Evolutionary conservation across 352 stramenopile species (phyloP).

Genomic region (Globisporangium canariense): DNA sequence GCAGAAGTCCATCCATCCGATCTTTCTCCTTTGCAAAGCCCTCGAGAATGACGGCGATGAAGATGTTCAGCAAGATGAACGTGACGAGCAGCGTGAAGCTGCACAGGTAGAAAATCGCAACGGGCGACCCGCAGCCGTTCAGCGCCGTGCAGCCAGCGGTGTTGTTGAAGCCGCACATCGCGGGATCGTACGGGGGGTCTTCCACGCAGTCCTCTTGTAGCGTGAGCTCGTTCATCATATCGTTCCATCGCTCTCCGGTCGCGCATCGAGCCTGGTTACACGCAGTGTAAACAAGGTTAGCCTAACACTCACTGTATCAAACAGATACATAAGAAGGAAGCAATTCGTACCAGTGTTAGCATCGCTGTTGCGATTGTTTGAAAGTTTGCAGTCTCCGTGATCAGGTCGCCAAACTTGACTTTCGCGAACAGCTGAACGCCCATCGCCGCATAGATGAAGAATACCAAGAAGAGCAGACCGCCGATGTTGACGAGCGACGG

Average conservation of each 20-base stretch:
- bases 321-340: neutral
- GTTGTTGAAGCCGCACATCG: conserved; percentile 62
- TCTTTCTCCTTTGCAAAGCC: conserved; percentile 84
- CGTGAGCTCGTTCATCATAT: conserved; percentile 87
- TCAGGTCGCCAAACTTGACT: conserved; percentile 56
- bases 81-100: conserved; percentile 87
- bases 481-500: conserved; percentile 87
- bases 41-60: conserved; percentile 91
- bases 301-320: neutral
- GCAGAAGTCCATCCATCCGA: conserved; percentile 48
- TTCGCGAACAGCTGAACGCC: conserved; percentile 90
- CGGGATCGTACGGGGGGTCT: conserved; percentile 46
- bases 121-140: conserved; percentile 65
- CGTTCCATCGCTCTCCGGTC: conserved; percentile 92
- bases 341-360: conserved; percentile 43
- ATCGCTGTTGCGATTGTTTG: conserved; percentile 74
- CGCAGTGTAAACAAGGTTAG: conserved; percentile 25
- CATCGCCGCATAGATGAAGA: conserved; percentile 91
- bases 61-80: conserved; percentile 90
- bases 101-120: conserved; percentile 80
- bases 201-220: conserved; percentile 36
- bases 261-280: conserved; percentile 77
- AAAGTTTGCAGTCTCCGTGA: conserved; percentile 86
- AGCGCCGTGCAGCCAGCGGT: conserved; percentile 43
- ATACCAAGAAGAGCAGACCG: conserved; percentile 82